Evolutionary conservation across 2,329 filamentous ascomycete genomes (phyloP).

Genomic region (Penicillium sp.): DNA sequence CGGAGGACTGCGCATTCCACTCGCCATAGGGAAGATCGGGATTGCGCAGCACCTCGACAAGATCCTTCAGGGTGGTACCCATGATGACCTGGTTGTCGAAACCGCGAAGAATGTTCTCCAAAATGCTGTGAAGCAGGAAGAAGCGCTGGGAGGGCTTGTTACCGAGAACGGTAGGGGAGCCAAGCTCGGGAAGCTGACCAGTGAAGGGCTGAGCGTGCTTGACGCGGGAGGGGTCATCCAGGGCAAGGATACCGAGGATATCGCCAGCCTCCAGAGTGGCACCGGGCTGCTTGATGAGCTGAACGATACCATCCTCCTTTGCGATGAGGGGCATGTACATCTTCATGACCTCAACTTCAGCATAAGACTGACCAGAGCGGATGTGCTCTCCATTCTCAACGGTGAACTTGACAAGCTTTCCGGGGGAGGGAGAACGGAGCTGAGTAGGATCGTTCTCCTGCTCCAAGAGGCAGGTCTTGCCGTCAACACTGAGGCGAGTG

Average conservation of each 20-base stretch:
- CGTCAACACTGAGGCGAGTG: constrained; percentile 91
- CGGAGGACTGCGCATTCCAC: constrained; percentile 93
- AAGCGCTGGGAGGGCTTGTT: constrained; percentile 91
- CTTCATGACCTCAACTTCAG: constrained; percentile 99
- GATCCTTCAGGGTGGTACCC: constrained; percentile 77
- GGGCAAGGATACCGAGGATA: constrained; percentile 92
- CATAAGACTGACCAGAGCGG: constrained; percentile 85
- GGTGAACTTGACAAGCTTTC: constrained; percentile 97
- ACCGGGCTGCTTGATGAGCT: constrained; percentile 98
- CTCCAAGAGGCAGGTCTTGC: constrained; percentile 96
- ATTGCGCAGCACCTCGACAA: constrained; percentile 86
- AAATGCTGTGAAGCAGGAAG: constrained; percentile 69
- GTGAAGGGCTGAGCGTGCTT: constrained; percentile 95
- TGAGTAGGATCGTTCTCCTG: constrained; percentile 99
- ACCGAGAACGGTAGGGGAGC: constrained; percentile 81
- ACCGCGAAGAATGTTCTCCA: constrained; percentile 84
- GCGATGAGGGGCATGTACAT: constrained; percentile 99
- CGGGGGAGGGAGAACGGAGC: constrained; percentile 87
- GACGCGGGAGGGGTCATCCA: constrained; percentile 93
- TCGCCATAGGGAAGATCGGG: constrained; percentile 92
- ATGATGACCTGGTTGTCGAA: constrained; percentile 99
- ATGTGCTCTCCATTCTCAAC: constrained; percentile 95
- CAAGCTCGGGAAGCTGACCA: constrained; percentile 82
- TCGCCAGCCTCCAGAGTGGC: constrained; percentile 97
- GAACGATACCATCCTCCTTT: constrained; percentile 91